Evolutionary conservation across 2,329 filamentous ascomycete genomes (phyloP), one percentile per base, ranked within the genome.

Genomic region (Penicillium sp.): DNA sequence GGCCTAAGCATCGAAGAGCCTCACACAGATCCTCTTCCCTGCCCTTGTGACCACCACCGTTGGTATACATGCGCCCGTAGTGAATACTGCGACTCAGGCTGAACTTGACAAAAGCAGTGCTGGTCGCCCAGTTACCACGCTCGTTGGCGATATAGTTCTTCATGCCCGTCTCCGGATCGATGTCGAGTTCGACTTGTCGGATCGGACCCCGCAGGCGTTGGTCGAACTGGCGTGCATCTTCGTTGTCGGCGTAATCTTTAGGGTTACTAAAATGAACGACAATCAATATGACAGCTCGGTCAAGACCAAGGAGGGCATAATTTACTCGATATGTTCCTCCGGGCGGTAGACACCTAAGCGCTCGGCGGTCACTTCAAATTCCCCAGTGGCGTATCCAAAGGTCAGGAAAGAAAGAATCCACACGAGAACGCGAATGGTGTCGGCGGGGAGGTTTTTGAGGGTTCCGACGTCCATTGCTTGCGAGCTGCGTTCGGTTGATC

Each of bases 131-230:
- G 36, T 81, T 79, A 4, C 90, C 88, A 11, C 73, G 75, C 66
- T 97, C 91, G 62, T 96, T 97, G 51, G 91, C 84, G 57, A 98
- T 97, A 68, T 98, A 98, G 67, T 97, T 97, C 71, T 97, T 98
- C 91, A 98, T 95, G n/a, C 90, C 90, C 1, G 88, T 93, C 5
- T 79, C 73, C 32, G 73, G 72, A 61, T 93, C 88, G 48, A 93
- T 80, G 50, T 87, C 82, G 18, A 87, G 80, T 63, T 93, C 88
- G 36, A 80, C 69, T 4, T 79, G 78, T 50, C 81, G 74, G 7
- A 97, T 83, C 0, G 90, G 90, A 1, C 84, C 86, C 43, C 93
- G 85, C 6, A 97, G 81, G 26, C 93, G 84, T 34, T 78, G 72
- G 65, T 97, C 93, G 62, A 57, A 70, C 60, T 86, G 81, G 51